Evolutionary conservation across 345 rosid species (phyloP).

Genomic region (Brassica nigra): DNA sequence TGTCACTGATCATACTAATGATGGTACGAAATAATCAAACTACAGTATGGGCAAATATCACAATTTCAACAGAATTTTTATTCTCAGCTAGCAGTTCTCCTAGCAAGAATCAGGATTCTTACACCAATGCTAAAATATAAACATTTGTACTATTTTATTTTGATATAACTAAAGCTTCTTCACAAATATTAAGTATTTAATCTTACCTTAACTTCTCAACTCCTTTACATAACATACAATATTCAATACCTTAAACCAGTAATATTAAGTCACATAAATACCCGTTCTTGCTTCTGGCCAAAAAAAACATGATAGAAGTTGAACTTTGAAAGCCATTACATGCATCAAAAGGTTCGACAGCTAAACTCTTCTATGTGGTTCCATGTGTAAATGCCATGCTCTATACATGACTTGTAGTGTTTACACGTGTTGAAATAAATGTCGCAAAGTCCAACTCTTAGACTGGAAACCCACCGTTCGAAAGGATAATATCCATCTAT

Average conservation of each 20-base stretch:
- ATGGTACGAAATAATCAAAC: background rate
- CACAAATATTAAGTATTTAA: background rate
- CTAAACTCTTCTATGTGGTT: constrained; percentile 20
- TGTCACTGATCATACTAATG: background rate
- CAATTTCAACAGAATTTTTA: background rate
- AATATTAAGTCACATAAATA: background rate
- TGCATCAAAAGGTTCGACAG: constrained; percentile 10
- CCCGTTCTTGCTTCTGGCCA: background rate
- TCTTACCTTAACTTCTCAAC: background rate
- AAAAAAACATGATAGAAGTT: constrained; percentile 3
- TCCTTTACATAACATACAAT: background rate
- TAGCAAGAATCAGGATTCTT: background rate
- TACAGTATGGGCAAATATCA: background rate
- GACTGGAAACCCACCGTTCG: constrained; percentile 24
- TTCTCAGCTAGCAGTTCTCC: background rate
- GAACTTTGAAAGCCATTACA: constrained; percentile 9
- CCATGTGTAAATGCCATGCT: constrained; percentile 38
- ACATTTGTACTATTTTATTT: background rate
- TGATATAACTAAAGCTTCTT: background rate
- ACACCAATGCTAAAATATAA: background rate
- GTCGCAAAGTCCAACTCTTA: constrained; percentile 13
- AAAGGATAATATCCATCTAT: constrained; percentile 28
- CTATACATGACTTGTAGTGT: background rate
- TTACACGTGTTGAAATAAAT: constrained; percentile 25
- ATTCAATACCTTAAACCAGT: background rate